Percentiles rank a stretch among this genome's conserved stretches.
Conservation (phyloP, 345 rosid genomes). For the Populus euphratica region DNA sequence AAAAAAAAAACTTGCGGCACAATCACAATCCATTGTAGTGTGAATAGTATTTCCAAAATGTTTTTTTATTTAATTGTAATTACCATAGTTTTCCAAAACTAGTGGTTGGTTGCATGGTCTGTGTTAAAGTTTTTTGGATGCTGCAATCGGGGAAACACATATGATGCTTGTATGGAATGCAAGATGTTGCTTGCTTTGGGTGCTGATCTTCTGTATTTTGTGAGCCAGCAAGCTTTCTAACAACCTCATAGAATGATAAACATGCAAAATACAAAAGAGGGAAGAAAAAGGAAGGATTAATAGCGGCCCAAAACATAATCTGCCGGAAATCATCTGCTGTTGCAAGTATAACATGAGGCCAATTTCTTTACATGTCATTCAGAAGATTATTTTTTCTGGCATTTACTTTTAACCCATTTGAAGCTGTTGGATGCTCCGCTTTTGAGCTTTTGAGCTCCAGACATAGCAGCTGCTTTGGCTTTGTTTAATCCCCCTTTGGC, state of each 20-base stretch:
- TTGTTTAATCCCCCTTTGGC: constrained; percentile 34
- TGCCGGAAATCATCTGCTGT: neutral
- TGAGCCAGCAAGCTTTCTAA: neutral
- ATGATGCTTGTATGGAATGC: too few relatives aligned
- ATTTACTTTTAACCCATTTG: constrained; percentile 58
- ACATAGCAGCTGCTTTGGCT: constrained; percentile 36
- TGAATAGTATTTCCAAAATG: too few relatives aligned
- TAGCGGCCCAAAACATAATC: neutral
- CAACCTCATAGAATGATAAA: neutral
- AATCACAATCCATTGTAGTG: too few relatives aligned
- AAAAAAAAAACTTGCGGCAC: too few relatives aligned
- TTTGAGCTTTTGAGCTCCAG: constrained; percentile 37
- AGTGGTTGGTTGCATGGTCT: too few relatives aligned
- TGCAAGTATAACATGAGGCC: neutral
- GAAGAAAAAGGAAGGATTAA: neutral
- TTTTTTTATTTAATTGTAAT: too few relatives aligned
- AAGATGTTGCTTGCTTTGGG: neutral
- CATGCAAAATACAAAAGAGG: neutral
- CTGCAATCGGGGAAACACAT: too few relatives aligned
- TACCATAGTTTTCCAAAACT: too few relatives aligned
- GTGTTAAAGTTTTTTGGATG: neutral
- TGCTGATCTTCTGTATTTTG: neutral
- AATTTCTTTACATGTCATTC: neutral
- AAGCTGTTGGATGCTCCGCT: constrained; percentile 36
- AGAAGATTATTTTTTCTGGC: constrained; percentile 35